Base-by-base conservation (phyloP, 2,329 filamentous ascomycete species). In the Penicillium sp. region DNA sequence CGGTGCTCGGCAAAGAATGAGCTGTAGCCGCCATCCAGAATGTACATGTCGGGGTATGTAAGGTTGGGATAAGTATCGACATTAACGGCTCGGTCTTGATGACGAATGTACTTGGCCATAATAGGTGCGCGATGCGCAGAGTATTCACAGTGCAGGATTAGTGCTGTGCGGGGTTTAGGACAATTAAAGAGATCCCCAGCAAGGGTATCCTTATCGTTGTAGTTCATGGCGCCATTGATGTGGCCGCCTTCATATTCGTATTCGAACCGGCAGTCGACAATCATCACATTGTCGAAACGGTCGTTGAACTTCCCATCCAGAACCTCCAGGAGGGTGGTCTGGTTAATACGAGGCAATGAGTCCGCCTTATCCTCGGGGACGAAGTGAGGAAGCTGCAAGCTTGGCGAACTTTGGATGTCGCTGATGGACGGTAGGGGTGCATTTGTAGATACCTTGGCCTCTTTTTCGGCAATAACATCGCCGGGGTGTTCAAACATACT, bases 61-160 rank as follows among this genome's bases (percentile, higher is more conserved):
- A 99, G 85, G 55, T 82, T 84, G 16, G 94, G 94, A 70, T 97
- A 99, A 62, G 84, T 83, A 72, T 94, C 91, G 50, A 87, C 86
- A 74, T 99, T 99, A 69, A 87, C 81, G 33, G 87, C 86, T 55
- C 94, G 91, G 75, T 99, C 94, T 70, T 91, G 87, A 56, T 91
- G 88, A 62, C 94, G 92, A 58, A 99, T 86, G 73, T 92, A 91
- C 67, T 94, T 92, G 46, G 94, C 94, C 89, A 97, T 97, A 60
- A 96, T 87, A 43, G 94, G 94, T 42, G 94, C 94, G 59, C 94
- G 90, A 73, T 97, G 93, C 34, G 91, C 93, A 29, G 94, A 97
- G 77, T 97, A 99, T 77, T 99, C 94, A 83, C 94, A 99, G 78
- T 99, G 94, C 67, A 99, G 91, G 63, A 99, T 87, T 58, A 99